Conservation (phyloP, 1,284 basidiomycete genomes). For the Apiotrichum domesticum region DNA sequence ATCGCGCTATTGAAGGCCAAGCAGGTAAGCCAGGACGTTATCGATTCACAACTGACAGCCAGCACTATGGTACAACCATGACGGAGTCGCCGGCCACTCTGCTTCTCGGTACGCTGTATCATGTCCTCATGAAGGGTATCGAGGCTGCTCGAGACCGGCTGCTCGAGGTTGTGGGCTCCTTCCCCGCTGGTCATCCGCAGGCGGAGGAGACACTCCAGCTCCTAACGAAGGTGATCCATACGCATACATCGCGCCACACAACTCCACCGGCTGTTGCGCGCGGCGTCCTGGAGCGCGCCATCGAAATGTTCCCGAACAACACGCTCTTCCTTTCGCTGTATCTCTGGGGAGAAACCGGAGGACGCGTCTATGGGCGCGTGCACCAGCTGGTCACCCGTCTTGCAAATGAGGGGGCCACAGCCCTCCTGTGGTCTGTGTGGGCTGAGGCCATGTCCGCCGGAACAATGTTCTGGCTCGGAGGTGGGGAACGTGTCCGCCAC, state of each 20-base stretch:
- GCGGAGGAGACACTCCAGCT: conserved; percentile 44
- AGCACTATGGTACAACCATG: conserved; percentile 17
- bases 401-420: conserved; percentile 22
- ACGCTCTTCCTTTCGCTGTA: conserved; percentile 47
- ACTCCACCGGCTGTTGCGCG: conserved; percentile 38
- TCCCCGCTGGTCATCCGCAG: conserved; percentile 23
- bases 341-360: conserved; percentile 44
- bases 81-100: conserved; percentile 16
- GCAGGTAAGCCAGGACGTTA: conserved; percentile 22
- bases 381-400: conserved; percentile 35
- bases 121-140: conserved; percentile 23
- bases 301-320: conserved; percentile 47
- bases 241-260: conserved; percentile 29
- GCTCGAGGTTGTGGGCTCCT: conserved; percentile 7
- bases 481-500: conserved; percentile 38
- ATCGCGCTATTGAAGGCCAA: conserved; percentile 32
- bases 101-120: conserved; percentile 29
- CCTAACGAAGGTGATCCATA: conserved; percentile 41
- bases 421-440: conserved; percentile 43
- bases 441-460: conserved; percentile 31
- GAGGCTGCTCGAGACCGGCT: conserved; percentile 18
- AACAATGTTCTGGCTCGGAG: conserved; percentile 37
- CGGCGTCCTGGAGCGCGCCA: conserved; percentile 41
- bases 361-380: conserved; percentile 46
- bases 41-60: background rate